Evolutionary conservation across 805 yeast species (phyloP).

Genomic region (Komagataella pseudopastoris): DNA sequence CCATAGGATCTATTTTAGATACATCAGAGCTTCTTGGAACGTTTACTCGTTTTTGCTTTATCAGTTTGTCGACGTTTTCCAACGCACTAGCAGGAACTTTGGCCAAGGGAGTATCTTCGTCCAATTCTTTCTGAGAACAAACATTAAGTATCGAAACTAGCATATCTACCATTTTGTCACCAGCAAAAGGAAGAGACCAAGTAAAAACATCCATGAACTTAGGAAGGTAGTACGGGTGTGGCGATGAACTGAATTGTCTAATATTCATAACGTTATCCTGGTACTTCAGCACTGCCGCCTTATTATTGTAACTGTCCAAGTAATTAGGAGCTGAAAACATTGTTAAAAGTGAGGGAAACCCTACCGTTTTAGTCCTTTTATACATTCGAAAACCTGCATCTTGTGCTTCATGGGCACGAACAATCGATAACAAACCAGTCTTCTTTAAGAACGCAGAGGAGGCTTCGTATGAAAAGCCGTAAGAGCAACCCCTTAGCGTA

Average conservation of each 20-base stretch:
- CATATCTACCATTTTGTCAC: constrained; percentile 92
- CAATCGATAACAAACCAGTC: constrained; percentile 70
- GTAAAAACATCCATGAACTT: constrained; percentile 95
- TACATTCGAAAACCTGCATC: constrained; percentile 96
- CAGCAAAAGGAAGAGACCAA: constrained; percentile 96
- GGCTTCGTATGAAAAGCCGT: constrained; percentile 75
- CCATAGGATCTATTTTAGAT: constrained; percentile 2
- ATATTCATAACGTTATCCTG: constrained; percentile 90
- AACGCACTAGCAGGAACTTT: constrained; percentile 8
- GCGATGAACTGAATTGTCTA: constrained; percentile 82
- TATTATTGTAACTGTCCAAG: constrained; percentile 82
- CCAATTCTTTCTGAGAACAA: constrained; percentile 91
- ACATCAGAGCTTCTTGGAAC: neutral
- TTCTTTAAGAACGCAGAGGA: constrained; percentile 65
- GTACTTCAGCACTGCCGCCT: constrained; percentile 89
- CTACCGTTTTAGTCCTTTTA: constrained; percentile 67
- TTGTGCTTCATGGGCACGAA: constrained; percentile 96
- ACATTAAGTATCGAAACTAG: constrained; percentile 79
- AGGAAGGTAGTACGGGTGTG: constrained; percentile 96
- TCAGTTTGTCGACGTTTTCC: neutral
- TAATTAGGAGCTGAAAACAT: constrained; percentile 94
- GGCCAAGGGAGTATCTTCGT: constrained; percentile 50
- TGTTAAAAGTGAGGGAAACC: constrained; percentile 83
- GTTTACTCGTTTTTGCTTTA: neutral
- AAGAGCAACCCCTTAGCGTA: constrained; percentile 82